Base-by-base conservation (phyloP, 345 rosid species). In the Eucalyptus regnans region DNA sequence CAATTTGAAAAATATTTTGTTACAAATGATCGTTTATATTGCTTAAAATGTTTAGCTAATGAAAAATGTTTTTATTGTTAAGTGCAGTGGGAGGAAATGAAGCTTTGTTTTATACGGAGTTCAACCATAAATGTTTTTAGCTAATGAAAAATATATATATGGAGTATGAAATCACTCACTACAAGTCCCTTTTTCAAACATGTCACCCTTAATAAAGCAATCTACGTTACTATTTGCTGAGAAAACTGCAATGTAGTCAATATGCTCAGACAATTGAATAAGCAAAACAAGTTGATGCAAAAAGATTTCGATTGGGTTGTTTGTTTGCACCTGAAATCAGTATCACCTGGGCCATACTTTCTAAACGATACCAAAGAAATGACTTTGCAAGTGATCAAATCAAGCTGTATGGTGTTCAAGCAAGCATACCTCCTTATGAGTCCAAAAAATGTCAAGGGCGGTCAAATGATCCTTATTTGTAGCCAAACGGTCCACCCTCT, bases 381-480 rank as follows among this genome's bases (percentile, higher is more conserved):
- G 7, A 16, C 22, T 31, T 4, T n/a, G 3, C 22, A 0, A 66
- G 41, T 31, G 79, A 31, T 7, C 43, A 31, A 66, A 16, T 66
- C 8, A 18, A 7, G 22, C 79, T 66, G 5, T 66, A 15, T 31
- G 2, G 25, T 33, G 81, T 71, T 71, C 81, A 33, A 71, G 81
- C 7, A 1, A 64, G 20, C 76, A 4, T 64, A 64, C 76, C 76
- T 64, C 76, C 0, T 7, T 0, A 64, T 14, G 3, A 64, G 76
- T 0, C 0, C 0, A 0, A 64, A 64, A 64, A n/a, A 64, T 7
- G 3, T 64, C 76, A 14, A 0, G 3, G 18, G 76, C 37, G 9
- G 37, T 64, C 37, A 64, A 13, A 64, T 64, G 76, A 64, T 64
- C 37, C 76, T 64, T 29, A n/a, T 64, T 64, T 64, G 8, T n/a